These are phyloP conservation scores for Schrenkiella parvula DNA, from an alignment of 345 rosid species.

Conservation along the genomic window DNA sequence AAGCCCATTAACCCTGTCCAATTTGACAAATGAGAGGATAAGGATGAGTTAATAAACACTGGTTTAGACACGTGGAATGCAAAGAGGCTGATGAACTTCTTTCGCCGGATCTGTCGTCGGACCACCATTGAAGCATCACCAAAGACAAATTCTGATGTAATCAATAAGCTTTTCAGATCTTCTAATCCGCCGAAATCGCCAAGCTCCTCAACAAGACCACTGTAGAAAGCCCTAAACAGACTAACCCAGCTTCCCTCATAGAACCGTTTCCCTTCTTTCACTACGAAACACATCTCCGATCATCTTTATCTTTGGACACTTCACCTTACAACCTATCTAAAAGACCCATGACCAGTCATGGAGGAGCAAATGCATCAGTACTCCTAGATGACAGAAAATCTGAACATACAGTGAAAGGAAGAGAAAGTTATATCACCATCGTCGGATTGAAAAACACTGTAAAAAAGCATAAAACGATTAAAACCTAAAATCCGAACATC, in stretches of 20 bases:
- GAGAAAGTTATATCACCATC: neutral
- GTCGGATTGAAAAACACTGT: neutral
- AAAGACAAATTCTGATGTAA: too few species aligned
- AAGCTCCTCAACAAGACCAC: neutral
- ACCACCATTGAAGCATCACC: too few species aligned
- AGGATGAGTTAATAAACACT: too few species aligned
- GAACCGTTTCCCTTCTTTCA: neutral
- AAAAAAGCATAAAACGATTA: too few species aligned
- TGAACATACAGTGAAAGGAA: neutral
- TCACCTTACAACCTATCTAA: neutral
- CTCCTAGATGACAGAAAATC: neutral
- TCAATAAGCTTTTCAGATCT: too few species aligned
- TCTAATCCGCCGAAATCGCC: neutral
- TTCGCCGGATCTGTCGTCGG: too few species aligned
- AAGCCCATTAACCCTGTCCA: too few species aligned
- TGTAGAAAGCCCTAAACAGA: neutral
- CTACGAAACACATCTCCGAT: neutral
- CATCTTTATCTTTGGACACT: neutral
- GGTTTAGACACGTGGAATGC: too few species aligned
- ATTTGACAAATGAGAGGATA: too few species aligned
- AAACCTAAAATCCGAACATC: too few species aligned
- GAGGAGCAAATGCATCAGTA: neutral
- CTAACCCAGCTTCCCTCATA: neutral
- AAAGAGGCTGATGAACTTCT: too few species aligned
- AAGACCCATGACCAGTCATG: neutral